Conservation (phyloP, 495 filamentous ascomycete species). For the Tetracladium setigerum region DNA sequence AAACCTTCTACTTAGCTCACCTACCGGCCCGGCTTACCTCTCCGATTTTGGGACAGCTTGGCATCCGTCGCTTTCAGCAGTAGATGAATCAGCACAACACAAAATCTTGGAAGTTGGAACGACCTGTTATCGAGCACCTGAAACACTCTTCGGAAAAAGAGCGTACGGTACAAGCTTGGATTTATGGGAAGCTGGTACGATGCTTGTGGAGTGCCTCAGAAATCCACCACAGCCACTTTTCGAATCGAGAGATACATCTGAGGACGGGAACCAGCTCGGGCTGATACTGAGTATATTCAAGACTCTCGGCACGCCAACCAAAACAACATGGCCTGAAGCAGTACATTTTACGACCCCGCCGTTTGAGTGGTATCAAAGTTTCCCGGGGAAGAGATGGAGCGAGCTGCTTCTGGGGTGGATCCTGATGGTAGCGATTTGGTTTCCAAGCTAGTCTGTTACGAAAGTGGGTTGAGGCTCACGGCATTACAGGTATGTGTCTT, state of each 20-base stretch:
- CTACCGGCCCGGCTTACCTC: slow-evolving; percentile 63
- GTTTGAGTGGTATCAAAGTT: slow-evolving; percentile 45
- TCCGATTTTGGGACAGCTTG: slow-evolving; percentile 92
- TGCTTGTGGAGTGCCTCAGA: slow-evolving; percentile 61
- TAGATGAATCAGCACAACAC: slow-evolving; percentile 51
- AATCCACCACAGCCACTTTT: slow-evolving; percentile 59
- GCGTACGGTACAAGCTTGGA: slow-evolving; percentile 66
- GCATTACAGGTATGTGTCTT: slow-evolving; percentile 11
- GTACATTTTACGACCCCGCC: slow-evolving; percentile 37
- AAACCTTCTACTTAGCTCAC: slow-evolving; percentile 68
- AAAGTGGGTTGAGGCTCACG: slow-evolving; percentile 18
- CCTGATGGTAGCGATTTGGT: slow-evolving; percentile 13
- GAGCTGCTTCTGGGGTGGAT: slow-evolving; percentile 25
- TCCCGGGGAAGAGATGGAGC: slow-evolving; percentile 31
- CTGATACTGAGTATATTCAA: slow-evolving; percentile 87
- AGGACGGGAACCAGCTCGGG: slow-evolving; percentile 85
- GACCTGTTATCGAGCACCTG: slow-evolving; percentile 81
- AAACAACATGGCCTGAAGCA: slow-evolving; percentile 66
- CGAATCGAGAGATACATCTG: slow-evolving; percentile 58
- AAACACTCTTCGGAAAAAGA: slow-evolving; percentile 78
- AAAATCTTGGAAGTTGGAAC: slow-evolving; percentile 95
- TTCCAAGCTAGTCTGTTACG: slow-evolving; percentile 14
- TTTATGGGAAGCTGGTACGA: slow-evolving; percentile 84
- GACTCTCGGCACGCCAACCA: slow-evolving; percentile 76
- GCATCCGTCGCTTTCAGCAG: slow-evolving; percentile 49